Percentiles rank a stretch among this genome's conserved stretches.
Conservation (phyloP, 2,329 filamentous ascomycete species). For the Sclerotinia subarctica region DNA sequence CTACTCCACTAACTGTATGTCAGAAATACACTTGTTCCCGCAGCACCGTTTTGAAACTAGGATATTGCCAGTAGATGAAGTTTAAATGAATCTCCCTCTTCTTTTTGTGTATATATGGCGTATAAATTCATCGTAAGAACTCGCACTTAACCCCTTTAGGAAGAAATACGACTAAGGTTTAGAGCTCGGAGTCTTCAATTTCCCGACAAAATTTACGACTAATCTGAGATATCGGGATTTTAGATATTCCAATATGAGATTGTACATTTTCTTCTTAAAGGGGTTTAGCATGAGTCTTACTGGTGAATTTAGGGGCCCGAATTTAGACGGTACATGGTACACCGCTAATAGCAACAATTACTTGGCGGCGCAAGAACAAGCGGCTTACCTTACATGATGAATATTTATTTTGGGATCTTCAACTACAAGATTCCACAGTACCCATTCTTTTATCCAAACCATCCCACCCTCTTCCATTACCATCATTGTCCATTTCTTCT, state of each 20-base stretch:
- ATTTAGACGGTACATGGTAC: neutral
- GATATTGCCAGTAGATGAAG: neutral
- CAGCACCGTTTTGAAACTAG: neutral
- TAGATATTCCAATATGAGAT: no score
- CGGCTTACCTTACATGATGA: neutral
- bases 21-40: neutral
- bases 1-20: conserved; percentile 3
- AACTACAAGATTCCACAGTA: neutral
- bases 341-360: neutral
- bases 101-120: neutral
- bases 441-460: neutral
- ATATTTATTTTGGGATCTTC: neutral
- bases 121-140: no score
- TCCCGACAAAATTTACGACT: no score
- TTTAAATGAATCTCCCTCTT: neutral
- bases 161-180: no score
- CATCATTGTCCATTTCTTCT: neutral
- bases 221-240: no score
- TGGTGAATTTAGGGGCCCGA: no score
- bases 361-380: conserved; percentile 3
- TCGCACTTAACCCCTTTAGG: no score
- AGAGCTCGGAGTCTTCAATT: no score
- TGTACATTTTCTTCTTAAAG: no score
- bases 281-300: no score
- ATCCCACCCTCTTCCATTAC: neutral